Conservation (phyloP, 306 rosid species). For the Vigna radiata region DNA sequence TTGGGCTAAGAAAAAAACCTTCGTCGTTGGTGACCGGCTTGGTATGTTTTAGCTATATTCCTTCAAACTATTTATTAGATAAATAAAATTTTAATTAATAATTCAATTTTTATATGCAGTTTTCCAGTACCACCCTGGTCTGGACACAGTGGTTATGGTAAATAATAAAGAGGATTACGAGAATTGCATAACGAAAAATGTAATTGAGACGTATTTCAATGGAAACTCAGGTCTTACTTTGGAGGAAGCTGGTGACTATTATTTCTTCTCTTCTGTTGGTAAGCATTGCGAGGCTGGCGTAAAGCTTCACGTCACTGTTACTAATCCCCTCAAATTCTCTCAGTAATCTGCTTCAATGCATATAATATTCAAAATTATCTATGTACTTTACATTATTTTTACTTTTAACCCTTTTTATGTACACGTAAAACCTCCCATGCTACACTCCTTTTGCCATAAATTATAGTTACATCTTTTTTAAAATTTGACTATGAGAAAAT, state of each 20-base stretch:
- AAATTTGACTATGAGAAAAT: no score
- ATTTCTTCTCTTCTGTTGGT: slow-evolving; percentile 63
- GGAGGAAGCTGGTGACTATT: slow-evolving; percentile 56
- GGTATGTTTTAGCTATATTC: slow-evolving; percentile 56
- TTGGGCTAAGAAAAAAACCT: slow-evolving; percentile 66
- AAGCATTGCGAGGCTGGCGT: slow-evolving; percentile 81
- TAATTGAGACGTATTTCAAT: slow-evolving; percentile 37
- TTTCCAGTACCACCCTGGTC: slow-evolving; percentile 57
- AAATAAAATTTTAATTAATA: no score
- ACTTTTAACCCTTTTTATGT: no score
- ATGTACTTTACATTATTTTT: no score
- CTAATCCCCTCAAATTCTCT: no score
- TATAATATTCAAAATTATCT: no score
- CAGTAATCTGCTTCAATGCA: no score
- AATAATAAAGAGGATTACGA: slow-evolving; percentile 51
- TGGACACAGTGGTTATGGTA: slow-evolving; percentile 56
- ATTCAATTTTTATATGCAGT: slow-evolving; percentile 32
- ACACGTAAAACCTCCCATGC: no score
- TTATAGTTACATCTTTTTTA: no score
- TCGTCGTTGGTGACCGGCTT: slow-evolving; percentile 66
- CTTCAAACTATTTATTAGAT: no score
- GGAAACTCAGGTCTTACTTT: slow-evolving; percentile 59
- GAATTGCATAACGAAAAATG: slow-evolving; percentile 41
- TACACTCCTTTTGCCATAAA: no score
- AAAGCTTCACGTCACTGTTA: slow-evolving; percentile 60